Conservation (phyloP, 306 rosid species). For the Gastrolobium villosum region DNA sequence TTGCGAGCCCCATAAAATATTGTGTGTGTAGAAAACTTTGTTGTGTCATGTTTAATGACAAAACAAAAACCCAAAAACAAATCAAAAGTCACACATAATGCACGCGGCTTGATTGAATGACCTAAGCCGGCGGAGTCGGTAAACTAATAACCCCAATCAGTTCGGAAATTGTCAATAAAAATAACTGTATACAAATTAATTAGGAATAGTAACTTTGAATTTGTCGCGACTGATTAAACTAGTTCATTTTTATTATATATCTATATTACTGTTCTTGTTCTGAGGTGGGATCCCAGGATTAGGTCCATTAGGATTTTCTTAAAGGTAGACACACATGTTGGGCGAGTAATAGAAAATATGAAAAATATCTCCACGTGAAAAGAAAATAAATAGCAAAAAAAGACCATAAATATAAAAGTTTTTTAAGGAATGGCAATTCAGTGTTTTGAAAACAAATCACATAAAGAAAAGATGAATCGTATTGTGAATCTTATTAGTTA, state of each 20-base stretch:
- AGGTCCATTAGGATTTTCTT: not conserved
- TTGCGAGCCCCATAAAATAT: no score
- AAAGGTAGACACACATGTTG: not conserved
- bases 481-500: no score
- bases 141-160: slow-evolving; percentile 16
- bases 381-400: not conserved
- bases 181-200: not conserved
- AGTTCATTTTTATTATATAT: not conserved
- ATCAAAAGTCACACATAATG: not conserved
- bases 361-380: not conserved
- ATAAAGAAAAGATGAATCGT: no score
- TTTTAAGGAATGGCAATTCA: no score
- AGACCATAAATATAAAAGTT: no score
- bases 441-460: no score
- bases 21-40: no score
- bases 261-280: not conserved
- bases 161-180: not conserved
- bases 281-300: not conserved
- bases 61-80: no score
- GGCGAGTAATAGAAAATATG: no score
- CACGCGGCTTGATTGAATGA: slow-evolving; percentile 10
- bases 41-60: no score
- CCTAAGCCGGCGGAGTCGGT: slow-evolving; percentile 33
- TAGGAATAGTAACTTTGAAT: not conserved
- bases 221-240: not conserved